Base-by-base conservation (phyloP, 1,284 basidiomycete species). In the Ustilago lituana region DNA sequence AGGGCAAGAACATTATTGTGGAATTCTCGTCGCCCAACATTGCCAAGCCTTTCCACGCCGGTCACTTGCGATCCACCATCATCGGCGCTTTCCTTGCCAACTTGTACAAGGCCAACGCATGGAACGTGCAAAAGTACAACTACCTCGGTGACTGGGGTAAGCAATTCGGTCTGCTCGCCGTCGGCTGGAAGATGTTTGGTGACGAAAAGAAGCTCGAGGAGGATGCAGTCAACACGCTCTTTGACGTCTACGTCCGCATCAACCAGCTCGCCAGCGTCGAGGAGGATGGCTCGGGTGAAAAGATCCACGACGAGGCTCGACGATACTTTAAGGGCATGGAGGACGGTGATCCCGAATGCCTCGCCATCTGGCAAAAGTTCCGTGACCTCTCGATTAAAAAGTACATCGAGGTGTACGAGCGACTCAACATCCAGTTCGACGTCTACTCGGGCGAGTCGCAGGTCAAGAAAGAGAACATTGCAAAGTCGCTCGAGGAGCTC, bases 41-140 rank as follows among this genome's bases (percentile, higher is more conserved):
- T 79, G 95, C 96, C 33, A 99, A 99, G 83, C 91, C 91, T 5
- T 98, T 98, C 88, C 95, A 98, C 80, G 94, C 97, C 55, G 96
- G 96, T 15, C 95, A 98, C 83, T 85, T 98, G 66, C 88, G 96
- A 51, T 94, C 91, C 68, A 99, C 96, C 20, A 98, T 99, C 83
- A 97, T 98, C 79, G 96, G 96, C 33, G 91, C 93, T 0, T 97
- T 97, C 85, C 84, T 98, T 47, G 86, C 88, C 32, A 98, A 98
- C 84, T 80, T 98, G 51, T 95, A 98, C 85, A 90, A 91, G 81
- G 88, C 93, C 6, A 91, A 90, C 77, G 94, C 95, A 14, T 98
- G 94, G 94, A 88, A 94, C 22, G 94, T 95, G 17, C 84, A 88
- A 38, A 88, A 91, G 10, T 86, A 97, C 84, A 99, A 99, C 84